Conservation (phyloP, 148 eudicot species). For the Euryodendron excelsum region DNA sequence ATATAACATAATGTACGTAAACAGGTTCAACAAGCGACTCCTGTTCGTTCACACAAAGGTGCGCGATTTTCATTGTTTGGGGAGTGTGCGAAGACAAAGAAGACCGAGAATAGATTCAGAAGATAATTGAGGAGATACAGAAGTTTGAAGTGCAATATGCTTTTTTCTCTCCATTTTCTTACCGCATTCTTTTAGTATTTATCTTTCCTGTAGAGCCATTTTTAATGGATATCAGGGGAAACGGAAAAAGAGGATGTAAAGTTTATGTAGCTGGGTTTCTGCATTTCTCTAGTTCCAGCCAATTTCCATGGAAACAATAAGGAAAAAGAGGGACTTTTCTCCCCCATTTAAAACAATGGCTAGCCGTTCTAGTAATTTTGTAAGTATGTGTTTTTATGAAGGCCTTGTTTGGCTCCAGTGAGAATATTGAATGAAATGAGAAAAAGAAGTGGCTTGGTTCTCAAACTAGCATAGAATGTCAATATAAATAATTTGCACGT, state of each 20-base stretch:
- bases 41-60: constrained; percentile 41
- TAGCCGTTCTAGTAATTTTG: neutral
- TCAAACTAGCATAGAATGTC: no score
- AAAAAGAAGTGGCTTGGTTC: no score
- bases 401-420: neutral
- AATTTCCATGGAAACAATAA: neutral
- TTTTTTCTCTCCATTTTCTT: neutral
- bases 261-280: constrained; percentile 10
- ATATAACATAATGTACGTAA: constrained; percentile 4
- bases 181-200: neutral
- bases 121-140: no score
- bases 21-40: constrained; percentile 58
- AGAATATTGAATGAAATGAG: neutral
- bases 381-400: no score
- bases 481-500: no score
- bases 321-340: constrained; percentile 2
- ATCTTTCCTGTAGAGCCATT: constrained; percentile 23
- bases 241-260: no score
- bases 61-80: constrained; percentile 65
- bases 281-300: neutral
- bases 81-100: constrained; percentile 56
- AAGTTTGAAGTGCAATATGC: neutral
- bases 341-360: neutral
- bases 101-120: constrained; percentile 24
- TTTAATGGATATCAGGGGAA: no score